A percentile compares a stretch with the other conserved stretches of the same genome.
These are phyloP conservation scores for Pichia sp. DNA, from an alignment of 1,139 yeast species.

Conservation along the genomic window DNA sequence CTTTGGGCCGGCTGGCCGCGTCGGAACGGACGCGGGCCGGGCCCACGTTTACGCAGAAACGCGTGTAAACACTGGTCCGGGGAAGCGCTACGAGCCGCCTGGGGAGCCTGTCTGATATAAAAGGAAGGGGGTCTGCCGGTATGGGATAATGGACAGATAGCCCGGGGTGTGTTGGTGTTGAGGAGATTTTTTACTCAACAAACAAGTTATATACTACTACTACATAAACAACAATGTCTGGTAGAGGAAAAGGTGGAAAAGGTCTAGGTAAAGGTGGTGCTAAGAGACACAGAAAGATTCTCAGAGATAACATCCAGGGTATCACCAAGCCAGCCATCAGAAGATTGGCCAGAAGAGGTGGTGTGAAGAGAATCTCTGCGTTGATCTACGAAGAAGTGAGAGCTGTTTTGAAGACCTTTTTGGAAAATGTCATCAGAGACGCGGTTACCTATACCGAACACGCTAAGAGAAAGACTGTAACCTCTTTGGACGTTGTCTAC, in stretches of 20 bases:
- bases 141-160: not conserved
- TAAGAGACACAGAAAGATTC: slow-evolving; percentile 99
- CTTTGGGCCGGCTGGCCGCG: not conserved
- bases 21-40: not conserved
- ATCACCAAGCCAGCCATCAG: slow-evolving; percentile 99
- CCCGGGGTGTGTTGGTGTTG: not conserved
- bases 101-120: not conserved
- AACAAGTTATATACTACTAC: slow-evolving; percentile 18
- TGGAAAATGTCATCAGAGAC: slow-evolving; percentile 96
- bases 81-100: not conserved
- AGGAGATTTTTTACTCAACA: not conserved
- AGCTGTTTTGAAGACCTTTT: slow-evolving; percentile 91
- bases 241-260: slow-evolving; percentile 99
- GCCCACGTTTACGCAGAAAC: not conserved
- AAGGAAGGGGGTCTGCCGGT: not conserved
- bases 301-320: slow-evolving; percentile 99
- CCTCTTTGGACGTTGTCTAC: slow-evolving; percentile 96
- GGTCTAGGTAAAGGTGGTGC: slow-evolving; percentile 99
- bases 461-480: slow-evolving; percentile 99
- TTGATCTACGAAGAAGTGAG: slow-evolving; percentile 98
- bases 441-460: slow-evolving; percentile 99
- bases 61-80: slow-evolving; percentile 2
- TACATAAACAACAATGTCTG: slow-evolving; percentile 63
- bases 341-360: slow-evolving; percentile 99
- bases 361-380: slow-evolving; percentile 99